Conservation (phyloP, 2,329 filamentous ascomycete genomes). For the Ophiostoma populinum region DNA sequence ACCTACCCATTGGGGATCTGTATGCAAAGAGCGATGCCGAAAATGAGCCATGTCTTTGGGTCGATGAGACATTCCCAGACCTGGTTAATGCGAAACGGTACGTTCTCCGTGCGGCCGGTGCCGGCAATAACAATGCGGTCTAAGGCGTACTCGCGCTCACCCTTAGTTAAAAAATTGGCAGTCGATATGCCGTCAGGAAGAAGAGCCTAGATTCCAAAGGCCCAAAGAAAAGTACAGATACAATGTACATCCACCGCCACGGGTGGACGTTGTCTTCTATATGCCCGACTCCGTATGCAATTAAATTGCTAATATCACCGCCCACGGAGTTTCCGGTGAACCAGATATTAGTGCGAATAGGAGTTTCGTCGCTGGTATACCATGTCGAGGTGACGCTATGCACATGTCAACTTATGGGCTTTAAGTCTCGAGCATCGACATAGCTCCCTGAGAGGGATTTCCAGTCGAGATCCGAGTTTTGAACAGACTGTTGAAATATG, state of each 20-base stretch:
- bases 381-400: not conserved
- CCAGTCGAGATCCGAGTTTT: too few relatives aligned
- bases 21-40: constrained; percentile 1
- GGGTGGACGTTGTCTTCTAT: not conserved
- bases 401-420: not conserved
- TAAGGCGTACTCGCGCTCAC: not conserved
- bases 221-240: not conserved
- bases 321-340: constrained; percentile 1
- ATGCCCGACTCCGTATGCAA: constrained; percentile 1
- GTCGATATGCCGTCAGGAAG: not conserved
- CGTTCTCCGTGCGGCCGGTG: constrained; percentile 1
- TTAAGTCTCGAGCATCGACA: too few relatives aligned
- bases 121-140: not conserved
- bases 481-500: too few relatives aligned
- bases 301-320: not conserved
- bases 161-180: not conserved
- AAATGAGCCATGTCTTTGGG: constrained; percentile 2
- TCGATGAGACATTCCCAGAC: not conserved
- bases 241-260: constrained; percentile 1
- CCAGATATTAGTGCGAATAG: not conserved
- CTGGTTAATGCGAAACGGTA: not conserved
- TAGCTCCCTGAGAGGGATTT: too few relatives aligned
- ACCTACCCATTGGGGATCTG: constrained; percentile 1
- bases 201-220: not conserved
- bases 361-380: constrained; percentile 1